These are phyloP conservation scores for Leccinum disarticulatum DNA, from an alignment of 768 basidiomycete species.

Conservation along the genomic window DNA sequence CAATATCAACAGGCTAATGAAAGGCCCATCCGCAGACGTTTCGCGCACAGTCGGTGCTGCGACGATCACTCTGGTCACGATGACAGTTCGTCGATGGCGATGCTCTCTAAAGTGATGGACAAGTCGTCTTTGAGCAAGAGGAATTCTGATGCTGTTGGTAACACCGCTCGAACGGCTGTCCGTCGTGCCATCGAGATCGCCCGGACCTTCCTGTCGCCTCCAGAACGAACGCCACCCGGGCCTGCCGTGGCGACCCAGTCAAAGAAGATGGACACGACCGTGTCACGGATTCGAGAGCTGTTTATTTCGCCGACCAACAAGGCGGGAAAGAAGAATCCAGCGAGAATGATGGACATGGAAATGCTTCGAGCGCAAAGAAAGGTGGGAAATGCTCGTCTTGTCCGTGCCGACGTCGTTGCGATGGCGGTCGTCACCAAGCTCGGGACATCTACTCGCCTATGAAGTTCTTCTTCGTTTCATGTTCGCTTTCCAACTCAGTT, in stretches of 20 bases:
- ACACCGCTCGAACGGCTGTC: neutral
- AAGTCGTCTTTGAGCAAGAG: no score
- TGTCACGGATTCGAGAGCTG: neutral
- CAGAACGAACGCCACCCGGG: no score
- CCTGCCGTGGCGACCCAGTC: no score
- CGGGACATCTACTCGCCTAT: neutral
- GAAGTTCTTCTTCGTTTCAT: no score
- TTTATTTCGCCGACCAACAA: constrained; percentile 8
- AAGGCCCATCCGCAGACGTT: no score
- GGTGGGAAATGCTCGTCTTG: neutral
- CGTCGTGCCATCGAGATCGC: neutral
- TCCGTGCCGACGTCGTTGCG: no score
- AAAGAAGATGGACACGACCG: neutral
- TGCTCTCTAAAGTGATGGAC: neutral
- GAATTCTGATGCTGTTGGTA: neutral
- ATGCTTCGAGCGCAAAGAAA: constrained; percentile 6
- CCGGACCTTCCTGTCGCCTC: neutral
- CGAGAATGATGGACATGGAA: constrained; percentile 10
- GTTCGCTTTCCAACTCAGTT: no score
- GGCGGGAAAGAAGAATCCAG: neutral
- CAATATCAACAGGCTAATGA: no score
- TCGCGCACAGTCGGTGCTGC: no score
- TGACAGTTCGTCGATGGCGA: neutral
- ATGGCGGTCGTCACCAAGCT: neutral
- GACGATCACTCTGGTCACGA: neutral